These are phyloP conservation scores for Arabidopsis suecica DNA, from an alignment of 345 rosid genomes.

Conservation along the genomic window DNA sequence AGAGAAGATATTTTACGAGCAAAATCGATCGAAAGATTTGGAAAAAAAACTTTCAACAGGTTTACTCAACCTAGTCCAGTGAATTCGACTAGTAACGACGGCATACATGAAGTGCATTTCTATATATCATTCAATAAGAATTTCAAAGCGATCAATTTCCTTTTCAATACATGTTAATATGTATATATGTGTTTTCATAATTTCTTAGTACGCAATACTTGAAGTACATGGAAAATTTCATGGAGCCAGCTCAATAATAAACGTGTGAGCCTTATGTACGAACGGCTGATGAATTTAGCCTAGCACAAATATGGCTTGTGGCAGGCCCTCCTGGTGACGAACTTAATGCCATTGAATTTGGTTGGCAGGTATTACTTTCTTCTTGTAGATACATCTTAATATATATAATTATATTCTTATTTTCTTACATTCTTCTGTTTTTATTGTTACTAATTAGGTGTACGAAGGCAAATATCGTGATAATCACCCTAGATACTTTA, in stretches of 20 bases:
- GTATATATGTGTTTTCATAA: background rate
- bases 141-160: background rate
- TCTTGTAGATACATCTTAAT: background rate
- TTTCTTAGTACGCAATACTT: background rate
- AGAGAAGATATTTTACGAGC: too few relatives aligned
- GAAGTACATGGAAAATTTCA: background rate
- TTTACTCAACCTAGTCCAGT: background rate
- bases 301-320: conserved; percentile 3
- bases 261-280: conserved; percentile 8
- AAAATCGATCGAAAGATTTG: background rate
- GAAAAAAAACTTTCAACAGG: background rate
- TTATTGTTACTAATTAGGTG: background rate
- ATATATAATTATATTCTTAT: background rate
- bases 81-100: background rate
- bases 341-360: background rate
- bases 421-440: too few relatives aligned
- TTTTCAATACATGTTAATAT: background rate
- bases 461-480: background rate
- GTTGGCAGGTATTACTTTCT: conserved; percentile 6
- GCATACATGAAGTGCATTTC: background rate
- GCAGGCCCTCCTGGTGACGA: background rate
- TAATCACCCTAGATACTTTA: background rate
- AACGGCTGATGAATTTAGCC: background rate
- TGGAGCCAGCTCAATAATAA: conserved; percentile 4
- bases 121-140: background rate